Base-by-base conservation (phyloP, 257 asterid genomes). In the Salvia miltiorrhiza region DNA sequence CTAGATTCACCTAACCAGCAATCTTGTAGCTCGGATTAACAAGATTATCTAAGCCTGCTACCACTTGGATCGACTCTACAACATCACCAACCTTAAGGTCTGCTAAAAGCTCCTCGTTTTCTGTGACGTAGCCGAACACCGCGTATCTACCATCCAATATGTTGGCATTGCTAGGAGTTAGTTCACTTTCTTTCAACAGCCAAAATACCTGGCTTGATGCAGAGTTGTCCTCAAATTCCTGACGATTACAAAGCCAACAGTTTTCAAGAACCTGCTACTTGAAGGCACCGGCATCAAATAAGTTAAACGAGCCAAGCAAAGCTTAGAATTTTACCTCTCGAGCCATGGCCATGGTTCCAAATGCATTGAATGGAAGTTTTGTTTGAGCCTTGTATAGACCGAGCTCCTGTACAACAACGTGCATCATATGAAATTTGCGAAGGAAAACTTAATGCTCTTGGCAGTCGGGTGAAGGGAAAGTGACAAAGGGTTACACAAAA, bases 261-360 rank as follows among this genome's bases (percentile, higher is more conserved):
- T 68, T 40, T 70, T 64, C 40, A 69, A 50, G 32, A 32, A 73
- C 33, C 16, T 47, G 14, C 28, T 23, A 53, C 48, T 57, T 28
- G 0, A 7, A 8, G 73, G 67, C 13, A 28, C 21, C 10, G 13
- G 2, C 19, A 66, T 47, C 5, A n/a, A 7, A 26, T 53, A 1
- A 20, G 17, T 43, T 1, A n/a, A 10, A 13, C 20, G 62, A 30
- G 49, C 41, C 8, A 17, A 21, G 35, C 7, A 37, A 23, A 61
- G 73, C 74, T 24, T 17, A 70, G 56, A 59, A 37, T 19, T 67
- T 86, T 73, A 91, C 99, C 57, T 94, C 99, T 78, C 99, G 80
- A 52, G 99, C 99, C 98, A 91, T 91, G 57, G 98, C 97, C 99
- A 94, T 87, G 58, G 98, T 94, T 69, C 98, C 99, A 59, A 94